Evolutionary conservation across 495 filamentous ascomycete species (phyloP).

Genomic region (Lophiotrema nucula): DNA sequence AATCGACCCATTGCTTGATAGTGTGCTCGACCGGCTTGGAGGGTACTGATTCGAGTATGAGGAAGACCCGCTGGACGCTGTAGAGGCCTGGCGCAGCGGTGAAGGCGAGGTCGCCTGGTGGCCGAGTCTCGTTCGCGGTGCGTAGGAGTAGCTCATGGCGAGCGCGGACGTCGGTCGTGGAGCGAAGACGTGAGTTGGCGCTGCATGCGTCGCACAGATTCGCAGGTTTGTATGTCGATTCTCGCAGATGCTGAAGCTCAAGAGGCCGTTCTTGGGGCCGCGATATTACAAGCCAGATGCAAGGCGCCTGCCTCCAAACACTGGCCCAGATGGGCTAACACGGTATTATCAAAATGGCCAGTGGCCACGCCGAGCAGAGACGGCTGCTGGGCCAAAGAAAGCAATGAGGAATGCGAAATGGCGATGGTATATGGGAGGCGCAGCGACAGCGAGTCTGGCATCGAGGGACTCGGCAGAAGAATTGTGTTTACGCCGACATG

Average conservation of each 20-base stretch:
- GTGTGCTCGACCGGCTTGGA: conserved; percentile 69
- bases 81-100: conserved; percentile 71
- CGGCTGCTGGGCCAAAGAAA: conserved; percentile 18
- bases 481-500: conserved; percentile 11
- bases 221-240: conserved; percentile 4
- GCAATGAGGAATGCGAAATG: conserved; percentile 25
- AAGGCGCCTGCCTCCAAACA: conserved; percentile 17
- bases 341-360: conserved; percentile 5
- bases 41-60: conserved; percentile 63
- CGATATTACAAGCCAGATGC: conserved; percentile 18
- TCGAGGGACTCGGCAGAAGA: conserved; percentile 1
- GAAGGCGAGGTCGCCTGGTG: conserved; percentile 56
- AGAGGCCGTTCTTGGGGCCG: conserved; percentile 31
- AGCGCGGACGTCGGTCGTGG: conserved; percentile 1
- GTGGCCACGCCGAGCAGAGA: conserved; percentile 11
- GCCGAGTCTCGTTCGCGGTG: conserved; percentile 48
- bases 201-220: conserved; percentile 29
- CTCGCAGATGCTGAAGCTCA: conserved; percentile 15
- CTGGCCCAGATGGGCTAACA: not conserved
- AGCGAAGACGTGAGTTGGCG: not conserved
- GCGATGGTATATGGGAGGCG: conserved; percentile 14
- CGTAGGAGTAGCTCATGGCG: conserved; percentile 33
- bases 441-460: conserved; percentile 2
- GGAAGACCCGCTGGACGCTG: conserved; percentile 74
- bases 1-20: conserved; percentile 75